Percentiles rank a stretch among this genome's conserved stretches.
Conservation (phyloP, 495 filamentous ascomycete genomes). For the Letharia lupina region DNA sequence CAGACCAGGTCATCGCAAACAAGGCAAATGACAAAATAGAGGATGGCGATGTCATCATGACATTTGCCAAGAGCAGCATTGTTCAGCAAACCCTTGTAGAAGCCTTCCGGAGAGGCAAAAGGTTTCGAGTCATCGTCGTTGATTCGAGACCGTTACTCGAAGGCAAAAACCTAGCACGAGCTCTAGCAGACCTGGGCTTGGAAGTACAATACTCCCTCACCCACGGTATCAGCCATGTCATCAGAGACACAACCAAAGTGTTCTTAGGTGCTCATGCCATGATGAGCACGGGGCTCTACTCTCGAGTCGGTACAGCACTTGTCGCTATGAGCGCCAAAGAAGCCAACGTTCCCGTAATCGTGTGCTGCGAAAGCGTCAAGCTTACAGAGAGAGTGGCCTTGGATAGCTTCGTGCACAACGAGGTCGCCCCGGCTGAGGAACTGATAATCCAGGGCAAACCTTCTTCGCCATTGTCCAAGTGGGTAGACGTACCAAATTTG, state of each 20-base stretch:
- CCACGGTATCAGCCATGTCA: constrained; percentile 60
- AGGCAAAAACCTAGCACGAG: constrained; percentile 65
- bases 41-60: constrained; percentile 74
- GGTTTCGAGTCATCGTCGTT: constrained; percentile 75
- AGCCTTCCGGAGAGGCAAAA: constrained; percentile 59
- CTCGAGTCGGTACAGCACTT: constrained; percentile 75
- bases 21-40: constrained; percentile 67
- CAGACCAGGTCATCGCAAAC: constrained; percentile 72
- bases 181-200: constrained; percentile 58
- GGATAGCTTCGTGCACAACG: constrained; percentile 87
- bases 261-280: constrained; percentile 84
- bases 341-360: constrained; percentile 64
- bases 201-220: constrained; percentile 73
- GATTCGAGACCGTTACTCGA: constrained; percentile 75
- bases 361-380: constrained; percentile 91
- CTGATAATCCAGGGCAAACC: constrained; percentile 38
- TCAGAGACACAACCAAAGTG: constrained; percentile 68
- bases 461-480: constrained; percentile 43
- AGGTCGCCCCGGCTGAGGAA: constrained; percentile 68
- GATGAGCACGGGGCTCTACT: constrained; percentile 86
- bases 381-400: constrained; percentile 86
- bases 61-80: constrained; percentile 80
- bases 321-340: constrained; percentile 81
- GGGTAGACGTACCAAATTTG: constrained; percentile 53
- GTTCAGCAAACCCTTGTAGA: constrained; percentile 70